Conservation (phyloP, 768 basidiomycete species). For the Kwoniella newhampshirensis region DNA sequence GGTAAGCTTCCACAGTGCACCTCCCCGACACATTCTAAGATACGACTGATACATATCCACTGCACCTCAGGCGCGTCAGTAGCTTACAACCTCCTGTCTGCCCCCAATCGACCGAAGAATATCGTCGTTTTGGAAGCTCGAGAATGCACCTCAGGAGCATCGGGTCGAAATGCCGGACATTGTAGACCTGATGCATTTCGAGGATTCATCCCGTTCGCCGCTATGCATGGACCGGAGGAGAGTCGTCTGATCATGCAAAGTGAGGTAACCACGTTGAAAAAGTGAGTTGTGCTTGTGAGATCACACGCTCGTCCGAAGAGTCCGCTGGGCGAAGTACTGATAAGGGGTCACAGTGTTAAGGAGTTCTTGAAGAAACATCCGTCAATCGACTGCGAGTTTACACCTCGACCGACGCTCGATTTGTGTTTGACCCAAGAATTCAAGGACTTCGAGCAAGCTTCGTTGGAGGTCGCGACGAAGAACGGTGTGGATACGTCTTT, state of each 20-base stretch:
- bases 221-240: slow-evolving; percentile 49
- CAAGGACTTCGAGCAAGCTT: neutral
- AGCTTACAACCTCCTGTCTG: slow-evolving; percentile 24
- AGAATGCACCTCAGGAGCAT: slow-evolving; percentile 59
- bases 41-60: too few species aligned
- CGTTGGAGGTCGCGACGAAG: neutral
- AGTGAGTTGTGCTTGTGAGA: too few species aligned
- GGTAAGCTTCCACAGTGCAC: too few species aligned
- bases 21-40: too few species aligned
- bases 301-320: too few species aligned
- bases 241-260: slow-evolving; percentile 36
- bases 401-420: slow-evolving; percentile 38
- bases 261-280: slow-evolving; percentile 9
- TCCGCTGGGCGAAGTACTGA: too few species aligned
- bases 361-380: slow-evolving; percentile 39
- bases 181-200: slow-evolving; percentile 32
- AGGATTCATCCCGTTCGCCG: slow-evolving; percentile 52
- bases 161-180: slow-evolving; percentile 60
- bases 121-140: slow-evolving; percentile 77
- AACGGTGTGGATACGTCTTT: slow-evolving; percentile 6
- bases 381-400: slow-evolving; percentile 46
- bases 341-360: too few species aligned
- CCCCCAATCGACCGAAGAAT: slow-evolving; percentile 32
- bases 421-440: slow-evolving; percentile 42
- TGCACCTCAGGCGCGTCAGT: slow-evolving; percentile 27